Base-by-base conservation (phyloP, 2,329 filamentous ascomycete species). In the Achaetomium macrosporum region DNA sequence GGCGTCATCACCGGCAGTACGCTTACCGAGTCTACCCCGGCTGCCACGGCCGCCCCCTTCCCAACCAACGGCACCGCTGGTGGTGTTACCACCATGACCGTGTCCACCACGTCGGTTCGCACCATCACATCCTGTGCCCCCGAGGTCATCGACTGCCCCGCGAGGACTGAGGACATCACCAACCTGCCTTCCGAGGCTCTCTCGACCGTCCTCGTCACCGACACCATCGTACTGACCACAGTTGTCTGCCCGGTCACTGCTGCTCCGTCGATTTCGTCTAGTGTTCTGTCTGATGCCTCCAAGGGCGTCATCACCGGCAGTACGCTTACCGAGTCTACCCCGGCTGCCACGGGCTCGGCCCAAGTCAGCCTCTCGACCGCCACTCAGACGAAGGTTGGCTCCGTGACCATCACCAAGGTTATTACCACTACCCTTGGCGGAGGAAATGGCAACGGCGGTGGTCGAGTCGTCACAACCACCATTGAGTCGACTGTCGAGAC, bases 231-330 rank as follows among this genome's bases (percentile, higher is more conserved):
- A 25, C 59, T 73, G n/a, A 67, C 68, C 48, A 69, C 68, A 42
- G 70, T 69, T 41, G 62, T 73, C 53, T 74, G 72, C 69, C 72
- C 73, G 48, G 70, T 74, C 37, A 67, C 68, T 2, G 70, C 66
- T 6, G 69, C 68, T n/a, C 55, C 58, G 12, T 65, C 68, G 53
- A 69, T 71, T 64, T 65, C 70, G 20, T 70, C 69, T 8, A 67
- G 68, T 61, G 56, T 72, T 42, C 55, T 68, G 20, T 63, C 56
- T 4, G 59, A 57, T 3, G 63, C 64, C 47, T 65, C 65, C 39
- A 58, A 65, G 42, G 68, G 65, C 55, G 56, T 66, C 49, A 68
- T 68, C 59, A 65, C 60, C 13, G 70, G 69, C 51, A 61, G 65
- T 47, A 73, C 71, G 41, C 63, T 76, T 30, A 70, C n/a, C n/a